Evolutionary conservation across 768 basidiomycete species (phyloP).

Genomic region (Hygrophorus pudorinus): DNA sequence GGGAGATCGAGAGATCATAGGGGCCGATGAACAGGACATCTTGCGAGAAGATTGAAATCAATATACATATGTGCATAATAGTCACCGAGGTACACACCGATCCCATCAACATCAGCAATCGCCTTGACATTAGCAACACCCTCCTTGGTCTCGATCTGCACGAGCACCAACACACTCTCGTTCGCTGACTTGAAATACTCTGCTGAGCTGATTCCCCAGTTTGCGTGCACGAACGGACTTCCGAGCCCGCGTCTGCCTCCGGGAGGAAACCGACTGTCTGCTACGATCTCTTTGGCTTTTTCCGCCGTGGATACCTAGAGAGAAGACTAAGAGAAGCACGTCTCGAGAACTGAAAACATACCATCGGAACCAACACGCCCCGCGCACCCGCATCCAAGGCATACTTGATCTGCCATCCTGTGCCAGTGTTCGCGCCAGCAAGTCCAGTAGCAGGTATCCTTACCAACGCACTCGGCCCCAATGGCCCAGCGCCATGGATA

Average conservation of each 20-base stretch:
- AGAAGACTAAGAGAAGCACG: not conserved
- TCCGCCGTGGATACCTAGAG: constrained; percentile 45
- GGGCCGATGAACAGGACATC: constrained; percentile 57
- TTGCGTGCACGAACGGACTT: constrained; percentile 48
- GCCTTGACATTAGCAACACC: constrained; percentile 48
- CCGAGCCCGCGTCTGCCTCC: constrained; percentile 55
- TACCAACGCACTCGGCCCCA: constrained; percentile 45
- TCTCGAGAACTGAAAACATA: constrained; percentile 13
- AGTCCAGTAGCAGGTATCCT: constrained; percentile 47
- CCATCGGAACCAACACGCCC: constrained; percentile 62
- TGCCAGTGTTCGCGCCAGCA: constrained; percentile 36
- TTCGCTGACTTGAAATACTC: constrained; percentile 52
- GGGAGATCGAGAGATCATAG: constrained; percentile 54
- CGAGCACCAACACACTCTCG: constrained; percentile 41
- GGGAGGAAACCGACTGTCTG: constrained; percentile 55
- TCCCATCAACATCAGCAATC: constrained; percentile 52
- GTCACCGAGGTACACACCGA: constrained; percentile 34
- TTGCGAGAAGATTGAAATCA: constrained; percentile 7
- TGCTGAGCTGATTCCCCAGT: constrained; percentile 40
- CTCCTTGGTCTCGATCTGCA: constrained; percentile 60
- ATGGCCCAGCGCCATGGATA: constrained; percentile 33
- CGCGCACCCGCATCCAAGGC: constrained; percentile 59
- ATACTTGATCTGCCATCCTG: constrained; percentile 64
- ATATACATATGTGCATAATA: constrained; percentile 13
- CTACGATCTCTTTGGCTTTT: constrained; percentile 46